Base-by-base conservation (phyloP, 176 grass and related monocot genomes). In the Leersia perrieri region DNA sequence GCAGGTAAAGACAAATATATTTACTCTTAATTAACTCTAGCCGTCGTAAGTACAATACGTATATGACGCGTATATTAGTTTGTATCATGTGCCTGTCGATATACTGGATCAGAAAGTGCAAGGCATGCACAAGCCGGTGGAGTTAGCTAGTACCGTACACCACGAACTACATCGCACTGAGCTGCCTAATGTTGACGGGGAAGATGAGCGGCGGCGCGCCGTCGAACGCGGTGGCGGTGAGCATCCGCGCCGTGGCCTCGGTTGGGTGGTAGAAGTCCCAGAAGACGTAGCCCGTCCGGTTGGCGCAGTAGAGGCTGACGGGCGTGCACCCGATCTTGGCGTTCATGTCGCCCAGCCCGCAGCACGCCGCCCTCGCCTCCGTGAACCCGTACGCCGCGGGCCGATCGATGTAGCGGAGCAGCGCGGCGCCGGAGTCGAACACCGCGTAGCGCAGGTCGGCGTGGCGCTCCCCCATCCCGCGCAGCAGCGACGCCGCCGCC, bases 211-310 rank as follows among this genome's bases (percentile, higher is more conserved):
- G 91, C 73, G 84, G 74, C 3, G 89, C 71, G 6, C 87, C 94
- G 9, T 91, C 86, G 23, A 97, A 90, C 0, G 83, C 89, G 2
- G 73, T 75, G 74, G 0, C 31, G 12, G 45, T 60, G 49, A 97
- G 84, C 82, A 62, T 86, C 78, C 72, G 33, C 1, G 88, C 91
- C 11, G 91, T 89, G 79, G 84, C n/a, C 76, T 97, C 91, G 0
- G 94, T 97, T 2, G 91, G 94, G 39, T 97, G 94, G 84, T 90
- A 94, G 23, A 90, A 89, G 70, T 97, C 94, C 94, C 94, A 97
- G 77, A 97, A 97, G 5, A 93, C 58, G 41, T 97, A 79, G 63
- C 60, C 60, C 0, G 27, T 88, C 74, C 91, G 78, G 69, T 97
- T 91, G 32, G 78, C 61, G 77, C 94, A 94, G 83, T 91, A 97